These are phyloP conservation scores for Luvunga scandens DNA, from an alignment of 345 rosid species.

Conservation along the genomic window DNA sequence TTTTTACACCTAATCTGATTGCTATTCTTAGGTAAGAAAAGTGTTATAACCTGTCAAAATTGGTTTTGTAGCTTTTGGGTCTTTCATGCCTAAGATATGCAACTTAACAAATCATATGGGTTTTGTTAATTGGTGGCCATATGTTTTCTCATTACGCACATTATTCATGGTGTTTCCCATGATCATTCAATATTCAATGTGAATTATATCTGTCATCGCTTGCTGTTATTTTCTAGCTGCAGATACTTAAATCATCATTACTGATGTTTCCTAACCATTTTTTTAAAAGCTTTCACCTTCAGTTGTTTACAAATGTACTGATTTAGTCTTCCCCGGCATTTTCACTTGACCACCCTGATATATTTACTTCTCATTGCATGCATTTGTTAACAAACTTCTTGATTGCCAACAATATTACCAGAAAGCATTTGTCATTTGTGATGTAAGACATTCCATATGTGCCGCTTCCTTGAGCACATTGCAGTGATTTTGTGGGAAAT, in stretches of 20 bases:
- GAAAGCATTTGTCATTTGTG: background rate
- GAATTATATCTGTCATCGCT: no score
- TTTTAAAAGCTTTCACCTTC: no score
- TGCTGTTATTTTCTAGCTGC: no score
- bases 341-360: background rate
- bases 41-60: background rate
- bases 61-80: background rate
- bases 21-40: background rate
- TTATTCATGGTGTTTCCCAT: no score
- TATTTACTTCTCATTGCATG: background rate
- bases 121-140: background rate
- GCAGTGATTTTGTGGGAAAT: background rate
- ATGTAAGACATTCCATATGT: background rate
- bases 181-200: no score
- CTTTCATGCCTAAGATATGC: background rate
- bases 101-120: background rate
- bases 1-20: background rate
- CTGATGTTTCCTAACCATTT: no score
- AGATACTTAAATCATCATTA: no score
- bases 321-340: background rate
- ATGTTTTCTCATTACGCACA: background rate
- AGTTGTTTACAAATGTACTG: no score
- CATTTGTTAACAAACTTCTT: background rate
- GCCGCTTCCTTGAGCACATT: background rate
- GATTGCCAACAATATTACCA: background rate